phyloP scores from a whole-genome alignment of 768 basidiomycete species.

The Calocybe indica region DNA sequence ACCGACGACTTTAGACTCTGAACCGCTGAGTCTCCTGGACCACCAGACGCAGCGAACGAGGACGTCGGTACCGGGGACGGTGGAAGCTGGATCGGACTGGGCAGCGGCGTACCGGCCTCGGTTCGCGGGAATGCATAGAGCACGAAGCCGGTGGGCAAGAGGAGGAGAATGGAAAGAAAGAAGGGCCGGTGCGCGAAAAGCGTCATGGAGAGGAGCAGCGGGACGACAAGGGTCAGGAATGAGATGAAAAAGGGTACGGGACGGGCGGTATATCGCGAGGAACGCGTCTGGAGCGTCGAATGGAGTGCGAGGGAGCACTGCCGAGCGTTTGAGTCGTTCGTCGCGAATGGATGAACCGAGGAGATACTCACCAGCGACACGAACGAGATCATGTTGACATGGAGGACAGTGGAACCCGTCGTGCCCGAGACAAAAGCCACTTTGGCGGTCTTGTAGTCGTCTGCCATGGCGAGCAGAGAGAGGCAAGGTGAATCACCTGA shows the following conservation, averaged over 20 bases:
- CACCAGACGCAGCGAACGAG: constrained; percentile 1
- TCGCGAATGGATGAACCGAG: not conserved
- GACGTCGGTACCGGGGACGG: not conserved
- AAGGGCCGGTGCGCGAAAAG: constrained; percentile 56
- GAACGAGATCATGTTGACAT: constrained; percentile 63
- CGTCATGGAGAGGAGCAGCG: constrained; percentile 81
- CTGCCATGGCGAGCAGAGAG: constrained; percentile 3
- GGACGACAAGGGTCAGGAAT: constrained; percentile 63
- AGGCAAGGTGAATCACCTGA: too few relatives aligned
- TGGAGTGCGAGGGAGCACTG: constrained; percentile 74
- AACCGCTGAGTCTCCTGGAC: constrained; percentile 5
- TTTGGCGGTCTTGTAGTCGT: constrained; percentile 67
- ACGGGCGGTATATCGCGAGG: constrained; percentile 37
- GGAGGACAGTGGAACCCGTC: constrained; percentile 61
- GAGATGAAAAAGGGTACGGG: constrained; percentile 39
- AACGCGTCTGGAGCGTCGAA: constrained; percentile 33
- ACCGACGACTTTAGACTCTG: constrained; percentile 13
- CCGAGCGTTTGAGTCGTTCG: not conserved
- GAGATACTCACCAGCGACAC: constrained; percentile 24
- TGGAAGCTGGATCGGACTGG: constrained; percentile 10
- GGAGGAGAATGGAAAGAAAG: constrained; percentile 42
- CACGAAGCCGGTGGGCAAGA: constrained; percentile 34
- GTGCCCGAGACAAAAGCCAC: constrained; percentile 77
- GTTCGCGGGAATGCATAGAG: constrained; percentile 38
- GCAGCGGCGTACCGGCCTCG: constrained; percentile 39